phyloP scores from a whole-genome alignment of 192 early-diverging fungal species.

The Umbelopsis sp. region DNA sequence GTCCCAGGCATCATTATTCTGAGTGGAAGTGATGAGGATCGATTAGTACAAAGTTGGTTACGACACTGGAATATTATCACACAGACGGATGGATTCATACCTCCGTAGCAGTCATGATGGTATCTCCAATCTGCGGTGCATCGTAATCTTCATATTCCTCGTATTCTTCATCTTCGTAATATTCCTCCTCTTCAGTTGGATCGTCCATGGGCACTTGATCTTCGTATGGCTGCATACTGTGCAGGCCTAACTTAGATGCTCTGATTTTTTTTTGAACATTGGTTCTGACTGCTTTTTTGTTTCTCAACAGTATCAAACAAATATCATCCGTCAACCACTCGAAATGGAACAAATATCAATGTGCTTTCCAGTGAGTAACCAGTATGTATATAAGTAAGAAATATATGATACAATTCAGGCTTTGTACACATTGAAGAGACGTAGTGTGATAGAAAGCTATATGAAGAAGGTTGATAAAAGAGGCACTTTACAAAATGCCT shows the following conservation, averaged over 20 bases:
- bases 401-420: slow-evolving; percentile 20
- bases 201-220: not conserved
- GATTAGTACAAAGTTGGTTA: not conserved
- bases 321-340: no score
- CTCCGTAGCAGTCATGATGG: not conserved
- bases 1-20: slow-evolving; percentile 13
- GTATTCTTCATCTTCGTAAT: slow-evolving; percentile 23
- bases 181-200: not conserved
- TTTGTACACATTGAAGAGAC: slow-evolving; percentile 13
- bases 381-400: slow-evolving; percentile 15
- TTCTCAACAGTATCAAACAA: no score
- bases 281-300: not conserved
- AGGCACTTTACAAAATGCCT: slow-evolving; percentile 59
- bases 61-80: no score
- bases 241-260: not conserved
- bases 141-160: slow-evolving; percentile 17
- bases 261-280: not conserved
- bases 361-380: not conserved
- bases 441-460: not conserved
- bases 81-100: not conserved
- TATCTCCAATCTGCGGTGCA: not conserved
- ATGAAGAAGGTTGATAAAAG: not conserved
- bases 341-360: not conserved
- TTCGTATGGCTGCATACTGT: not conserved
- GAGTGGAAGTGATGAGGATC: not conserved